Percentiles rank a stretch among this genome's conserved stretches.
Conservation (phyloP, 208 protist species). For the Acanthamoeba sp. region DNA sequence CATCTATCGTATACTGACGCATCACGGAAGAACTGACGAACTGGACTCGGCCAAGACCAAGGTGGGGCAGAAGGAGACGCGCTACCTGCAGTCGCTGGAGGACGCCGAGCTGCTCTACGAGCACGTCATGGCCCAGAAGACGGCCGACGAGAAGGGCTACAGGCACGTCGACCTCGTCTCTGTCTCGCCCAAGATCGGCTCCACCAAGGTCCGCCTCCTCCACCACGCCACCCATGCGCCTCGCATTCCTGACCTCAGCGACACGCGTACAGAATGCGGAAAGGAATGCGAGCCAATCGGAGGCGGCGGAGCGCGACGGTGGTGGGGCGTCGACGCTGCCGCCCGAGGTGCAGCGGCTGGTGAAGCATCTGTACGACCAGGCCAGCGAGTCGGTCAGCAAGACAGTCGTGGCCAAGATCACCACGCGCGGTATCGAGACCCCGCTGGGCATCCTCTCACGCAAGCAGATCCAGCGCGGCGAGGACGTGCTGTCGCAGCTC, state of each 20-base stretch:
- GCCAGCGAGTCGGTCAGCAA: conserved; percentile 64
- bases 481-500: conserved; percentile 13
- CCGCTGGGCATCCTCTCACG: conserved; percentile 73
- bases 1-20: conserved; percentile 49
- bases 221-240: not conserved
- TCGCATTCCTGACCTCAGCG: not conserved
- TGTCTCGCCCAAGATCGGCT: conserved; percentile 47
- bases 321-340: not conserved
- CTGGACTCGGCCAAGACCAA: conserved; percentile 42
- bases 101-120: conserved; percentile 49
- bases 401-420: conserved; percentile 63
- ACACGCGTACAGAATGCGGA: not conserved
- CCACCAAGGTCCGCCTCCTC: not conserved
- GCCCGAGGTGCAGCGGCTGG: not conserved
- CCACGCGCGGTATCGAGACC: conserved; percentile 74
- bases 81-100: conserved; percentile 31
- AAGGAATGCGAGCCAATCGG: not conserved
- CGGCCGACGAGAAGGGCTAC: conserved; percentile 8
- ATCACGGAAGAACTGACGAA: conserved; percentile 52
- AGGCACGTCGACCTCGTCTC: conserved; percentile 54
- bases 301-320: not conserved
- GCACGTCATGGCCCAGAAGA: conserved; percentile 24
- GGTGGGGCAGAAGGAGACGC: conserved; percentile 8
- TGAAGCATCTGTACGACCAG: conserved; percentile 5
- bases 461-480: conserved; percentile 63